A percentile compares a stretch with the other conserved stretches of the same genome.
phyloP scores from a whole-genome alignment of 805 yeast species.

The Candida maesae region DNA sequence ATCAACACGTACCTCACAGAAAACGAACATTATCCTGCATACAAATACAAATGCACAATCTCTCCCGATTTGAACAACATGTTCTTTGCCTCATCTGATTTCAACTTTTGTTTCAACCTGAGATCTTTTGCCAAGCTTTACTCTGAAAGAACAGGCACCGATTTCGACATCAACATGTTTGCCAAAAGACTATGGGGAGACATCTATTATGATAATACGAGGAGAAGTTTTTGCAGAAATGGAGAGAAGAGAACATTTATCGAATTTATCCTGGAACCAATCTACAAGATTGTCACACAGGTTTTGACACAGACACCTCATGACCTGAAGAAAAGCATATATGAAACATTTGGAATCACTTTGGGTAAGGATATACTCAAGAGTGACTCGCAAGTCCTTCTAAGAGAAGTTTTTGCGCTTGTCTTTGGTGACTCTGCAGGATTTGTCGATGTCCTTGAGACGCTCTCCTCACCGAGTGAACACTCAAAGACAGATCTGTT shows the following conservation, averaged over 20 bases:
- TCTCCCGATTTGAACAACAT: constrained; percentile 69
- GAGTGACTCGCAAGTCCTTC: constrained; percentile 55
- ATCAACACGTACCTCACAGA: constrained; percentile 52
- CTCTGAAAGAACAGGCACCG: constrained; percentile 30
- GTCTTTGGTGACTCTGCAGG: constrained; percentile 54
- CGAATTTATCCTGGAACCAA: constrained; percentile 74
- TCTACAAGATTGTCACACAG: constrained; percentile 69
- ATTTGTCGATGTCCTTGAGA: constrained; percentile 47
- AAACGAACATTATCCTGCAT: constrained; percentile 27
- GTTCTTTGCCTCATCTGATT: constrained; percentile 65
- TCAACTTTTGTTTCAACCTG: constrained; percentile 63
- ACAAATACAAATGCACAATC: constrained; percentile 24
- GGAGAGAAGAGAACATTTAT: constrained; percentile 28
- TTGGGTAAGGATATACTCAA: constrained; percentile 38
- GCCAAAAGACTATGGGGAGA: constrained; percentile 75
- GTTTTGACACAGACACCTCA: constrained; percentile 50
- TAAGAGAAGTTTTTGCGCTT: constrained; percentile 48
- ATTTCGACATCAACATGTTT: constrained; percentile 38
- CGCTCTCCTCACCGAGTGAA: constrained; percentile 36
- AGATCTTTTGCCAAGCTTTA: constrained; percentile 57
- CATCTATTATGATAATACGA: constrained; percentile 41
- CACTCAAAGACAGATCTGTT: constrained; percentile 27
- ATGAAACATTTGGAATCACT: constrained; percentile 43
- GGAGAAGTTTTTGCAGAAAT: constrained; percentile 41
- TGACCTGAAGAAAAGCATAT: constrained; percentile 41